Base-by-base conservation (phyloP, 164 flowering plant genomes). In the Protea cynaroides region DNA sequence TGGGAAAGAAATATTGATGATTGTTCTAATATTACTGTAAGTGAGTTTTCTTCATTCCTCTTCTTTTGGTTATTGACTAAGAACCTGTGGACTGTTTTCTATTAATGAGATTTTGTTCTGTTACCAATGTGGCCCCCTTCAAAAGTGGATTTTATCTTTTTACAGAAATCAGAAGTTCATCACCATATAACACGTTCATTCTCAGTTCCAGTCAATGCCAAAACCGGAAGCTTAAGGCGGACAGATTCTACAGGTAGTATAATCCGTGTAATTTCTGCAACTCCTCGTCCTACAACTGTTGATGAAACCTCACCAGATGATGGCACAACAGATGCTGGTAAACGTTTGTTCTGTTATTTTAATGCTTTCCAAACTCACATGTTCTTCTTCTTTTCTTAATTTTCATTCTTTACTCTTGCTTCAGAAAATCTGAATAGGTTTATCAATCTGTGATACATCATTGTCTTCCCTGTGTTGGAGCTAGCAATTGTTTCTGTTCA, bases 181-280 rank as follows among this genome's bases (percentile, higher is more conserved):
- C 72, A 73, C 21, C 71, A 76, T 49, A 88, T 88, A 69, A 74
- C 71, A 49, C 87, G 95, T 58, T 88, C 88, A 34, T 68, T 82
- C 7, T 88, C 95, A 53, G 95, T 84, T 69, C 95, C 95, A 13
- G 81, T 81, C 40, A 86, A 84, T 75, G 76, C 80, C 36, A 86
- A 81, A 71, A 62, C 65, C 18, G 70, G 81, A 77, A 81, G 84
- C 70, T 71, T 83, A 74, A 75, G 82, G 65, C 72, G 84, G 69
- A 65, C 67, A 37, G 86, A 83, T 70, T 88, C 91, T 19, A 62
- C 67, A 25, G 80, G 88, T 63, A 80, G 79, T 55, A 34, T 88
- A 54, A 80, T 88, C 18, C 89, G 91, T 51, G 85, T 88, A 38
- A 79, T 86, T 61, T 73, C 87, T 46, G 75, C 74, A 67, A 81